Evolutionary conservation across 2,329 filamentous ascomycete species (phyloP).

Genomic region (Aspergillus sp.): DNA sequence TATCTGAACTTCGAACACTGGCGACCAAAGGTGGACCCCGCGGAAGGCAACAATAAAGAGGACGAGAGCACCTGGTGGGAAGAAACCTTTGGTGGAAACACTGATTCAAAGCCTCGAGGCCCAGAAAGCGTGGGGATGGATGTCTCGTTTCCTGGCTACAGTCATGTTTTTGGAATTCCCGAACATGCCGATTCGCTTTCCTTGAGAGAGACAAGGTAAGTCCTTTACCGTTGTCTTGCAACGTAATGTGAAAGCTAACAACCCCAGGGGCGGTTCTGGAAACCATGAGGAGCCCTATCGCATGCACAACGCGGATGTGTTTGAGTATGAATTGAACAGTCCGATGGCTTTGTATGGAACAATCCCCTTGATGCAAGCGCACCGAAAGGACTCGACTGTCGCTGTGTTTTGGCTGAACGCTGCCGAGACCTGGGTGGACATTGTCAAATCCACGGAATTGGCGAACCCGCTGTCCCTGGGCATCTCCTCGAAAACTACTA

Average conservation of each 20-base stretch:
- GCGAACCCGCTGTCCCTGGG: constrained; percentile 72
- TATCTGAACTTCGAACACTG: constrained; percentile 92
- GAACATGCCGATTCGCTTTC: constrained; percentile 86
- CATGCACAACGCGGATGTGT: constrained; percentile 93
- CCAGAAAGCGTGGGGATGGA: constrained; percentile 88
- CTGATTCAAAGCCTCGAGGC: constrained; percentile 87
- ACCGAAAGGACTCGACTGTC: constrained; percentile 85
- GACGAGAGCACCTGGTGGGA: constrained; percentile 94
- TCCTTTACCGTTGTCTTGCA: not conserved
- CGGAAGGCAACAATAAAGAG: constrained; percentile 43
- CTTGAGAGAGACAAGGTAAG: constrained; percentile 71
- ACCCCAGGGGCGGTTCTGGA: constrained; percentile 61
- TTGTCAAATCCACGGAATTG: constrained; percentile 67
- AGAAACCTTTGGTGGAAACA: constrained; percentile 89
- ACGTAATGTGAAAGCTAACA: constrained; percentile 12
- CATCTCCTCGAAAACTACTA: constrained; percentile 59
- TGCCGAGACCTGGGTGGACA: constrained; percentile 95
- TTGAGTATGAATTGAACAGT: constrained; percentile 94
- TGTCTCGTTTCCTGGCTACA: constrained; percentile 84
- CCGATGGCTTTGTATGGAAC: constrained; percentile 98
- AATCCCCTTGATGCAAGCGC: constrained; percentile 96
- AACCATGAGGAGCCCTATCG: constrained; percentile 86
- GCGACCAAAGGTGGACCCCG: constrained; percentile 70
- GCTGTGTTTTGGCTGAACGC: constrained; percentile 97
- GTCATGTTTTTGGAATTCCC: constrained; percentile 87